These are phyloP conservation scores for Candida parachauliodes DNA, from an alignment of 805 yeast genomes.

Conservation along the genomic window DNA sequence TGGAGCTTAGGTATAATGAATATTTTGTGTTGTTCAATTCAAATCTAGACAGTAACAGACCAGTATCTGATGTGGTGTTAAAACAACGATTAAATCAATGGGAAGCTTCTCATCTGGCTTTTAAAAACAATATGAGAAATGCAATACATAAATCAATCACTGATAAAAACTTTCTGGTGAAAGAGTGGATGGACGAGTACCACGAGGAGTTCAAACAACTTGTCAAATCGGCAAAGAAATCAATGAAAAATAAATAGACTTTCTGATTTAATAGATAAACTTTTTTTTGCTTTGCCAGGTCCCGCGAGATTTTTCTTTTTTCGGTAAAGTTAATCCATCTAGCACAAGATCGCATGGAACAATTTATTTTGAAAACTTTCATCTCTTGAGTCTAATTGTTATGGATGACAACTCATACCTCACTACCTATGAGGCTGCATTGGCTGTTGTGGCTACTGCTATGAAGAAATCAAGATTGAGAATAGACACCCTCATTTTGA, in stretches of 20 bases:
- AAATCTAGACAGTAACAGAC: constrained; percentile 68
- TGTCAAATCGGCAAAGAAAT: constrained; percentile 32
- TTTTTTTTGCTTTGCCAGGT: no score
- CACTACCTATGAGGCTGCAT: constrained; percentile 76
- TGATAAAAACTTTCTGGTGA: constrained; percentile 45
- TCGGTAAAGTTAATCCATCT: not conserved
- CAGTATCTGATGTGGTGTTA: constrained; percentile 54
- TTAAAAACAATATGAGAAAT: constrained; percentile 19
- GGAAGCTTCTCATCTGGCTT: constrained; percentile 51
- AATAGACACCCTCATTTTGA: constrained; percentile 54
- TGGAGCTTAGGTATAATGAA: constrained; percentile 73
- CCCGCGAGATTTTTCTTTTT: constrained; percentile 1
- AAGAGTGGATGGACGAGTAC: constrained; percentile 41
- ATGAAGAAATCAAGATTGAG: constrained; percentile 77
- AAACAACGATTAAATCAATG: constrained; percentile 58
- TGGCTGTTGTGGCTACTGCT: constrained; percentile 80
- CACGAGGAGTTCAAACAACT: constrained; percentile 37
- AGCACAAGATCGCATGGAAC: not conserved
- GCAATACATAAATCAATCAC: constrained; percentile 25
- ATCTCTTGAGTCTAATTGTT: not conserved
- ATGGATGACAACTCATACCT: constrained; percentile 44
- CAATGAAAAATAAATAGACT: constrained; percentile 11
- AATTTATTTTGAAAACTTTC: no score
- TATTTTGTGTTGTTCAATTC: constrained; percentile 78
- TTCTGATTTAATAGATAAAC: no score